These are phyloP conservation scores for Candida albicans DNA, from an alignment of 1,139 yeast species.

Conservation along the genomic window DNA sequence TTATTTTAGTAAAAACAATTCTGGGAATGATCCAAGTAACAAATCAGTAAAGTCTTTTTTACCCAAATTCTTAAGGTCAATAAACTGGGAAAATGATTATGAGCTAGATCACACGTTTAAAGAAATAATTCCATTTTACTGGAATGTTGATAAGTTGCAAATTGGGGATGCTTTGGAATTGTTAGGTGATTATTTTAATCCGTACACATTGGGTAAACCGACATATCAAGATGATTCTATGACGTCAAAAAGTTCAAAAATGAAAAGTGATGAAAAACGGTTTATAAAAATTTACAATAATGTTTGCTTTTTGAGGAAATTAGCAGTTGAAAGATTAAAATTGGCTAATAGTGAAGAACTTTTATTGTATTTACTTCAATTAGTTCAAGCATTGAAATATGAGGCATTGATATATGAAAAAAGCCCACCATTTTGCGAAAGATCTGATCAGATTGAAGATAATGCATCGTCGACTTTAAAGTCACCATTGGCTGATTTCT, in stretches of 20 bases:
- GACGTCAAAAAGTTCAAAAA: constrained; percentile 9
- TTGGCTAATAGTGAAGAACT: constrained; percentile 80
- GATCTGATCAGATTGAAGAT: constrained; percentile 12
- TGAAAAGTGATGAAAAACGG: constrained; percentile 31
- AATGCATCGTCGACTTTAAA: constrained; percentile 17
- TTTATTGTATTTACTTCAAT: constrained; percentile 77
- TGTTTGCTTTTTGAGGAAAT: constrained; percentile 58
- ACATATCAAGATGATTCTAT: constrained; percentile 9
- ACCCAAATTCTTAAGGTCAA: constrained; percentile 83
- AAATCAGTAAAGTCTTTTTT: constrained; percentile 50
- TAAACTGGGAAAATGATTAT: constrained; percentile 81
- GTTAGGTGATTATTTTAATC: constrained; percentile 68
- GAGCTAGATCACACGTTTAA: constrained; percentile 80
- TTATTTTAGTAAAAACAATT: constrained; percentile 66
- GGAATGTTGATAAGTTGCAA: constrained; percentile 69
- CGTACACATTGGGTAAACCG: constrained; percentile 31
- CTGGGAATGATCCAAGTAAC: constrained; percentile 20
- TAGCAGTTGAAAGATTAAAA: constrained; percentile 83
- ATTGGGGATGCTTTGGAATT: constrained; percentile 92
- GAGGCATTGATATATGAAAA: constrained; percentile 41
- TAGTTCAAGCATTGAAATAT: constrained; percentile 89
- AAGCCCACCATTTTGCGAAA: constrained; percentile 6
- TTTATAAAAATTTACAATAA: constrained; percentile 34
- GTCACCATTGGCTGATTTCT: constrained; percentile 75
- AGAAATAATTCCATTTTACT: constrained; percentile 44